Conservation (phyloP, 2,329 filamentous ascomycete genomes). For the Camptophora hylomeconis region DNA sequence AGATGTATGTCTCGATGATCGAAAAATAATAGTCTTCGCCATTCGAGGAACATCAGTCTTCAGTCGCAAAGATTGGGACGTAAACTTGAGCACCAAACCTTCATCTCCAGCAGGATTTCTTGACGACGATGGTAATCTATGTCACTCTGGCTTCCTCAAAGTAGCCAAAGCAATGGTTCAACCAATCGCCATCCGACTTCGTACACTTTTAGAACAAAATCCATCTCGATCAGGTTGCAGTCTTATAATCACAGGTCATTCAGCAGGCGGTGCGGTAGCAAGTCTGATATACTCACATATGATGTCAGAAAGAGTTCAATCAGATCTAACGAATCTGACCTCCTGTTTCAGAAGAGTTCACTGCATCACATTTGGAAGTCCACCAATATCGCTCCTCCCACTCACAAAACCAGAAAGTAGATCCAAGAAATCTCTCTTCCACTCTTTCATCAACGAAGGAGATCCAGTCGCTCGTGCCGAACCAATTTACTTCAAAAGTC, state of each 20-base stretch:
- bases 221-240: slow-evolving; percentile 53
- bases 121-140: slow-evolving; percentile 64
- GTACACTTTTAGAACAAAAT: slow-evolving; percentile 58
- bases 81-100: slow-evolving; percentile 63
- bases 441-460: slow-evolving; percentile 73
- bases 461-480: slow-evolving; percentile 70
- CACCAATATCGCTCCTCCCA: slow-evolving; percentile 61
- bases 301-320: slow-evolving; percentile 46
- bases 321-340: slow-evolving; percentile 57
- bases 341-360: slow-evolving; percentile 65
- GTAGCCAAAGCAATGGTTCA: slow-evolving; percentile 63
- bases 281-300: slow-evolving; percentile 72
- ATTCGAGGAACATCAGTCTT: slow-evolving; percentile 57
- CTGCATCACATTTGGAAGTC: slow-evolving; percentile 75
- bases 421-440: slow-evolving; percentile 57
- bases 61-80: slow-evolving; percentile 73
- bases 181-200: slow-evolving; percentile 58
- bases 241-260: slow-evolving; percentile 74
- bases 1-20: slow-evolving; percentile 62
- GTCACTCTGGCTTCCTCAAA: slow-evolving; percentile 67
- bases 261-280: slow-evolving; percentile 73
- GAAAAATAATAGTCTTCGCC: slow-evolving; percentile 69
- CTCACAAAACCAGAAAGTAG: slow-evolving; percentile 44
- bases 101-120: slow-evolving; percentile 55
- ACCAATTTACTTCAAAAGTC: slow-evolving; percentile 57